Evolutionary conservation across 441 rosid genomes (phyloP).

Genomic region (Mallotus japonicus): DNA sequence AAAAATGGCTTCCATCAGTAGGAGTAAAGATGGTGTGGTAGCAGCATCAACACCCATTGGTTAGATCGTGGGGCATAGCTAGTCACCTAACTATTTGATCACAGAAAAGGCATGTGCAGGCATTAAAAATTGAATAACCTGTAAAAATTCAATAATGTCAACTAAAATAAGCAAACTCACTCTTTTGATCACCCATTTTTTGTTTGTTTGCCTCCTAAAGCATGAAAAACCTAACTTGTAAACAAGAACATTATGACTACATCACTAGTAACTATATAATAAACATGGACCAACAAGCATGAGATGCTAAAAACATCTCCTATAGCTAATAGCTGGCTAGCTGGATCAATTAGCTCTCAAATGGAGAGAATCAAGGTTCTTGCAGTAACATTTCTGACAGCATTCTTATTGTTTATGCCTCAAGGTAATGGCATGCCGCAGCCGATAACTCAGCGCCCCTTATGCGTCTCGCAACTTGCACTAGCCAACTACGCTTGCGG

Average conservation of each 20-base stretch:
- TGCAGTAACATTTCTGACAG: constrained; percentile 1
- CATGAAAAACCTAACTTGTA: constrained; percentile 17
- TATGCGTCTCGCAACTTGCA: constrained; percentile 52
- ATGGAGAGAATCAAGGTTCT: constrained; percentile 33
- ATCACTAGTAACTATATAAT: neutral
- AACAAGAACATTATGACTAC: constrained; percentile 17
- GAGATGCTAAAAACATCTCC: neutral
- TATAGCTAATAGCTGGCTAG: neutral
- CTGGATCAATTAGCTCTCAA: neutral
- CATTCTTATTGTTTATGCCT: constrained; percentile 14
- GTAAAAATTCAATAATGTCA: constrained; percentile 15
- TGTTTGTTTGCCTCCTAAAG: constrained; percentile 3
- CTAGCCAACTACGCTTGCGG: constrained; percentile 54
- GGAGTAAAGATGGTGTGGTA: constrained; percentile 6
- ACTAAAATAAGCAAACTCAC: constrained; percentile 12
- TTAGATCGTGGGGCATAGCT: neutral
- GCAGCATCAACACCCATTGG: neutral
- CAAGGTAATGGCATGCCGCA: constrained; percentile 10
- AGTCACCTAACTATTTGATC: constrained; percentile 21
- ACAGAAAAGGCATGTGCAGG: constrained; percentile 22
- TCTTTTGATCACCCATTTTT: constrained; percentile 18
- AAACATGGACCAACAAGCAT: constrained; percentile 10
- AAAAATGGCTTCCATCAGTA: too few relatives aligned
- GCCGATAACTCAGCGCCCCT: constrained; percentile 37
- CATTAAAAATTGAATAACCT: constrained; percentile 12